phyloP scores from a whole-genome alignment of 2,329 filamentous ascomycete species.

The Ophiostoma triangulosporum region DNA sequence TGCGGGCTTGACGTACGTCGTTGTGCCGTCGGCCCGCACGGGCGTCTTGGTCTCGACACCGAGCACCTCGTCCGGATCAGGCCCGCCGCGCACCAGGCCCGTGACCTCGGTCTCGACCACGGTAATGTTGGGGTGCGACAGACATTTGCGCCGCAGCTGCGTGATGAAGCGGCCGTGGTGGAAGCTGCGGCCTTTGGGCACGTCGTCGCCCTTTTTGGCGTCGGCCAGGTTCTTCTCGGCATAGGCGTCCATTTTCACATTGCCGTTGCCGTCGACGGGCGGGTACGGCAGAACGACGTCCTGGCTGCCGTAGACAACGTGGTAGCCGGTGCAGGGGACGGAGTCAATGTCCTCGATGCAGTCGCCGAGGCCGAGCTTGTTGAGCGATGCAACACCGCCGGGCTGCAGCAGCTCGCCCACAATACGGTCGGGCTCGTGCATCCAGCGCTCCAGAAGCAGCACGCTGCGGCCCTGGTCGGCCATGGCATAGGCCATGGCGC shows the following conservation, averaged over 20 bases:
- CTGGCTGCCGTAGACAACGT: slow-evolving; percentile 68
- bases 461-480: slow-evolving; percentile 85
- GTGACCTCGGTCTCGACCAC: slow-evolving; percentile 82
- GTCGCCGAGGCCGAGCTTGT: slow-evolving; percentile 64
- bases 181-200: slow-evolving; percentile 64
- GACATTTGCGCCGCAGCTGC: slow-evolving; percentile 63
- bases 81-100: slow-evolving; percentile 56
- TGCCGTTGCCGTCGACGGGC: slow-evolving; percentile 35
- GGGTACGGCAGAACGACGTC: slow-evolving; percentile 72
- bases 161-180: slow-evolving; percentile 91
- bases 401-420: slow-evolving; percentile 93
- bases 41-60: slow-evolving; percentile 66
- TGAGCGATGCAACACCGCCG: slow-evolving; percentile 70
- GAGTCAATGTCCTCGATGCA: slow-evolving; percentile 86
- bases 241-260: slow-evolving; percentile 20
- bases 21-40: slow-evolving; percentile 27
- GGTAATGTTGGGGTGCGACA: slow-evolving; percentile 67
- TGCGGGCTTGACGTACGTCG: slow-evolving; percentile 18
- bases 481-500: slow-evolving; percentile 70
- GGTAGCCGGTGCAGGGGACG: slow-evolving; percentile 70
- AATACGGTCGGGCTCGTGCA: slow-evolving; percentile 90
- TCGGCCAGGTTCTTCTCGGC: neutral
- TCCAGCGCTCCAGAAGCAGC: slow-evolving; percentile 71
- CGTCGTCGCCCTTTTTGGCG: slow-evolving; percentile 9
- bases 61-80: slow-evolving; percentile 55